Base-by-base conservation (phyloP, 192 early-diverging fungal species). In the Coemansia sp. region DNA sequence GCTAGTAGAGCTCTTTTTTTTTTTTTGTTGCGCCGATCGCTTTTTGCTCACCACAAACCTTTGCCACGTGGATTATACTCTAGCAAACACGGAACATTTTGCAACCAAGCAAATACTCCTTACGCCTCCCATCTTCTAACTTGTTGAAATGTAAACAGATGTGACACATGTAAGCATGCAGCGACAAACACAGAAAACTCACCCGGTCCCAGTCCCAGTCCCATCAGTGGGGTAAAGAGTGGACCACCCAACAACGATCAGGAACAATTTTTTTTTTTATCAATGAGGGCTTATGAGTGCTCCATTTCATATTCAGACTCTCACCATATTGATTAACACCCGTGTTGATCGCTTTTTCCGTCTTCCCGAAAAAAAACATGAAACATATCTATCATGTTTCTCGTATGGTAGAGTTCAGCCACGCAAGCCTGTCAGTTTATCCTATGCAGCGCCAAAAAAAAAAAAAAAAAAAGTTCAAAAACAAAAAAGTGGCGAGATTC, bases 281-380 rank as follows among this genome's bases (percentile, higher is more conserved):
- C 34, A 34, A 34, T 6, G 7, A 34, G 34, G 7, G 2, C 34
- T 34, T 2, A 13, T 33, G 24, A 57, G 29, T 11, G 5, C 55
- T 11, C 12, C 12, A 13, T 4, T 55, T 57, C 29, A 29, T 22
- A 34, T 58, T 58, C 55, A 33, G 55, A 58, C 55, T 57, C 53
- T 58, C 55, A 16, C 55, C 33, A n/a, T 58, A 58, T 34, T 16
- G 55, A 58, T 58, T 58, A 58, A 36, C 55, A 33, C 33, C 55
- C 55, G 55, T 34, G 55, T 12, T 33, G 33, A 58, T 58, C 55
- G 31, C 40, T 68, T 18, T 18, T 57, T 41, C 33, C 18, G 5
- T 10, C 47, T 40, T 65, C n/a, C 43, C 22, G 43, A 44, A 22
- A 65, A 65, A 39, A n/a, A 24, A 24, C 24, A 24, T 39, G 7